Conservation (phyloP, 164 flowering plant genomes). For the Kingdonia uniflora region DNA sequence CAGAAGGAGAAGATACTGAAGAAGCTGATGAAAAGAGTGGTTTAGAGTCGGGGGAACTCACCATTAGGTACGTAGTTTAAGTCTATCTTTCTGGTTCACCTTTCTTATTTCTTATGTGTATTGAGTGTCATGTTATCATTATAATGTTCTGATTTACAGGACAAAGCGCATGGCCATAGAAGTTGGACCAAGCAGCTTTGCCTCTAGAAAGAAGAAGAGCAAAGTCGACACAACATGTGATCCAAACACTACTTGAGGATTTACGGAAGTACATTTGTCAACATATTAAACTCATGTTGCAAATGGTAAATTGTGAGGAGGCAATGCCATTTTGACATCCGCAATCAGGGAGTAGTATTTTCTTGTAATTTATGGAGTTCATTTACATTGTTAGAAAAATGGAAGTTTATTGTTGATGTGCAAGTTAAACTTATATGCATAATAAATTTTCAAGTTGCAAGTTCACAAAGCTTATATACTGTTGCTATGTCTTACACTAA, state of each 20-base stretch:
- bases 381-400: no score
- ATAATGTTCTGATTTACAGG: conserved; percentile 29
- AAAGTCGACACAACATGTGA: conserved; percentile 20
- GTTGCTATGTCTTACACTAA: no score
- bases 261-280: not conserved
- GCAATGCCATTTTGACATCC: no score
- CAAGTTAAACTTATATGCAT: no score
- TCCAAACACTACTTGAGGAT: not conserved
- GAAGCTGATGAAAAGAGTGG: conserved; percentile 25
- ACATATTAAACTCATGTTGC: no score
- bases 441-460: no score
- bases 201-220: conserved; percentile 73
- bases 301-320: no score
- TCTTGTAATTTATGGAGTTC: no score
- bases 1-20: conserved; percentile 4
- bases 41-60: conserved; percentile 35
- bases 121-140: not conserved
- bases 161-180: conserved; percentile 69
- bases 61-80: conserved; percentile 29
- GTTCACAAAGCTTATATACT: no score
- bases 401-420: no score
- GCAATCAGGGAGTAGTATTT: no score
- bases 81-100: not conserved
- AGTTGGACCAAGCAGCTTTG: conserved; percentile 71
- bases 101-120: not conserved